These are phyloP conservation scores for Yarrowia sp. DNA, from an alignment of 805 yeast species.

Conservation along the genomic window DNA sequence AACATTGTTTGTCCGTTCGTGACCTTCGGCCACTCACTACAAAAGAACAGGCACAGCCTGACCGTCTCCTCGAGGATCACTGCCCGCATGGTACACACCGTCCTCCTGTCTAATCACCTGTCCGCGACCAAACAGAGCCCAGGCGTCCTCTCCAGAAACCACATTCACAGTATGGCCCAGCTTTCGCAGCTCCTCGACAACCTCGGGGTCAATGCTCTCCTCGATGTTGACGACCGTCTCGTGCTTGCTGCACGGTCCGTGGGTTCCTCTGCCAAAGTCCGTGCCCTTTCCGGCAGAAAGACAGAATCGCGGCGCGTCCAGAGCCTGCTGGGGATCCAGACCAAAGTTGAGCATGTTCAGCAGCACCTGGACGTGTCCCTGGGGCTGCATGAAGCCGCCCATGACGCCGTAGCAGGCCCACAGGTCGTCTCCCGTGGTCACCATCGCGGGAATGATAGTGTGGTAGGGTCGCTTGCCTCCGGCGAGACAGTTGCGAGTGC, in stretches of 20 bases:
- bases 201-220: slow-evolving; percentile 55
- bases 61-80: slow-evolving; percentile 85
- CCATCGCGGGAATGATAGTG: slow-evolving; percentile 80
- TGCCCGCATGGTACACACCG: slow-evolving; percentile 64
- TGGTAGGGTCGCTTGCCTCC: slow-evolving; percentile 77
- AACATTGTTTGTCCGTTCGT: too few relatives aligned
- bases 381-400: slow-evolving; percentile 89
- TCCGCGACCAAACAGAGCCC: slow-evolving; percentile 48
- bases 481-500: slow-evolving; percentile 57
- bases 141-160: slow-evolving; percentile 45
- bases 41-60: slow-evolving; percentile 53
- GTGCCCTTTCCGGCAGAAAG: slow-evolving; percentile 48
- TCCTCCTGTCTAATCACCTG: slow-evolving; percentile 57
- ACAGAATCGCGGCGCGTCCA: slow-evolving; percentile 74
- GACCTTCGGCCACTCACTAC: neutral
- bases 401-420: slow-evolving; percentile 75
- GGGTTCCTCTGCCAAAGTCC: slow-evolving; percentile 55
- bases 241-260: slow-evolving; percentile 59
- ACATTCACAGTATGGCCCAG: slow-evolving; percentile 59
- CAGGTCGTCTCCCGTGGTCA: slow-evolving; percentile 49
- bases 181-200: slow-evolving; percentile 45
- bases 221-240: slow-evolving; percentile 62
- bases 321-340: slow-evolving; percentile 65
- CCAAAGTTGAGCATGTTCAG: slow-evolving; percentile 63
- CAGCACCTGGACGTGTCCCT: slow-evolving; percentile 77